Evolutionary conservation across 345 rosid genomes (phyloP).

Genomic region (Ceriops tagal): DNA sequence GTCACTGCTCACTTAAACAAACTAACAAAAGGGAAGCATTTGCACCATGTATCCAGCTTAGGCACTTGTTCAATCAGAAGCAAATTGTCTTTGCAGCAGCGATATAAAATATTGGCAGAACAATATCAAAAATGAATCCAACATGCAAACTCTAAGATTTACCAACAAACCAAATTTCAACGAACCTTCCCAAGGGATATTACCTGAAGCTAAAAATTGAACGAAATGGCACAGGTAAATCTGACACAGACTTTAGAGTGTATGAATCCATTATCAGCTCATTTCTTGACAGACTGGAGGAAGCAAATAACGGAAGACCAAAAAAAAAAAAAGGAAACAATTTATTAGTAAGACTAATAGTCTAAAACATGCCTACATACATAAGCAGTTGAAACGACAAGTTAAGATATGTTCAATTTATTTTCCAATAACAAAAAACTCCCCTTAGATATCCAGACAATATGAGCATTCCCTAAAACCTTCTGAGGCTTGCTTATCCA

Average conservation of each 20-base stretch:
- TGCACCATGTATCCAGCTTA: too few relatives aligned
- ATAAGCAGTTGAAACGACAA: neutral
- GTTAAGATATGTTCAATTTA: neutral
- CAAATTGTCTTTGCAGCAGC: too few relatives aligned
- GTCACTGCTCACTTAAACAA: too few relatives aligned
- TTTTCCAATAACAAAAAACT: neutral
- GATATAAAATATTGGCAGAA: too few relatives aligned
- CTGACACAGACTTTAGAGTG: conserved; percentile 66
- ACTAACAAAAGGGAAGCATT: too few relatives aligned
- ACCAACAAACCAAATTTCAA: conserved; percentile 2
- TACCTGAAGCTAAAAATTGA: conserved; percentile 80
- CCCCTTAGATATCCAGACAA: neutral
- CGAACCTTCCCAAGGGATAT: neutral
- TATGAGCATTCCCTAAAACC: neutral
- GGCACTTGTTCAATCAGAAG: too few relatives aligned
- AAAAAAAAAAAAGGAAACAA: neutral
- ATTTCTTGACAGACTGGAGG: neutral
- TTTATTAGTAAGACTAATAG: neutral
- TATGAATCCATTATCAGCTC: conserved; percentile 55
- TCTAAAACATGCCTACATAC: neutral
- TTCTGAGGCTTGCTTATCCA: neutral
- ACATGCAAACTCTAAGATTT: neutral
- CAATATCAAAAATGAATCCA: neutral
- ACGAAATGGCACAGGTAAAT: conserved; percentile 66
- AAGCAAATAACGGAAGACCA: neutral